Evolutionary conservation across 306 rosid species (phyloP).

Genomic region (Malus orientalis): DNA sequence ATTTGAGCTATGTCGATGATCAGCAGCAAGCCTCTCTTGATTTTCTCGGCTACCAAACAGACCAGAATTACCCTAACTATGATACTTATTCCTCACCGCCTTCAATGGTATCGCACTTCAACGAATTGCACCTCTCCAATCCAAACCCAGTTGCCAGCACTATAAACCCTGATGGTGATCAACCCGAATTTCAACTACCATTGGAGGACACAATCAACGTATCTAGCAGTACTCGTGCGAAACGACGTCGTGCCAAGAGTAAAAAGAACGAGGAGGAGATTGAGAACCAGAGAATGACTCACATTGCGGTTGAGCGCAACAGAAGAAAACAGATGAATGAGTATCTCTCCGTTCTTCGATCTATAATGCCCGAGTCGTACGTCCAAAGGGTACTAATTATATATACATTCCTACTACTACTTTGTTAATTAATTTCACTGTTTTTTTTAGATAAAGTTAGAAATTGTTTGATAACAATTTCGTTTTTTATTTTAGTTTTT

Average conservation of each 20-base stretch:
- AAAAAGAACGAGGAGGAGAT: slow-evolving; percentile 80
- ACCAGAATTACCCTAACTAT: slow-evolving; percentile 17
- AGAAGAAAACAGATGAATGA: slow-evolving; percentile 91
- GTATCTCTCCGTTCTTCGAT: slow-evolving; percentile 83
- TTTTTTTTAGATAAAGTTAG: too few relatives aligned
- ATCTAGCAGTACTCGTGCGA: slow-evolving; percentile 31
- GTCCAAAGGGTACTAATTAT: slow-evolving; percentile 72
- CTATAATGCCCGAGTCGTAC: slow-evolving; percentile 84
- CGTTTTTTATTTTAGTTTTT: too few relatives aligned
- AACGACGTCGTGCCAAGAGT: slow-evolving; percentile 57
- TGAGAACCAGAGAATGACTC: slow-evolving; percentile 96
- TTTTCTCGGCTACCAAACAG: slow-evolving; percentile 52
- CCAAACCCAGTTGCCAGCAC: slow-evolving; percentile 17
- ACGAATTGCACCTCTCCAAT: slow-evolving; percentile 32
- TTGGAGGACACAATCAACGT: slow-evolving; percentile 19
- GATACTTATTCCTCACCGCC: slow-evolving; percentile 32
- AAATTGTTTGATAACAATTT: neutral
- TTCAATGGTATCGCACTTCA: slow-evolving; percentile 31
- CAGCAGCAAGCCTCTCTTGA: slow-evolving; percentile 12
- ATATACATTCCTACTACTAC: neutral
- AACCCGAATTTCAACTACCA: slow-evolving; percentile 7
- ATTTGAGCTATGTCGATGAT: slow-evolving; percentile 10
- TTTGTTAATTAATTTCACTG: neutral
- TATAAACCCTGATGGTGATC: slow-evolving; percentile 2
- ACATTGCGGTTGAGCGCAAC: slow-evolving; percentile 95